A percentile compares a stretch with the other conserved stretches of the same genome.
Evolutionary conservation across 2,329 filamentous ascomycete genomes (phyloP).

Genomic region (Macrophomina pseudophaseolina): DNA sequence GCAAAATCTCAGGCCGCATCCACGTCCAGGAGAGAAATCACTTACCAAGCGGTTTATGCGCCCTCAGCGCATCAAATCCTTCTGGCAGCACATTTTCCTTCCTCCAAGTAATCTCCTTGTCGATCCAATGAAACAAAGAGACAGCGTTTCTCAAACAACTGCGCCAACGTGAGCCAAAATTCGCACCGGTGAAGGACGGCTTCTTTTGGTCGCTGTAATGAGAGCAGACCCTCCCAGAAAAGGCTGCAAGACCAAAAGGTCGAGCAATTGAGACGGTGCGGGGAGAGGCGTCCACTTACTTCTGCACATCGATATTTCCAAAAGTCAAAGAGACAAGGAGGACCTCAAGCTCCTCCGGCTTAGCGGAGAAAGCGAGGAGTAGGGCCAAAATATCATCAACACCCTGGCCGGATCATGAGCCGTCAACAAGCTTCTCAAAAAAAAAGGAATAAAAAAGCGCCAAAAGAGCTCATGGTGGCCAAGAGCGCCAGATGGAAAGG

Average conservation of each 20-base stretch:
- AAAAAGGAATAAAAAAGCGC: too few species aligned
- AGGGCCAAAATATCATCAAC: constrained; percentile 92
- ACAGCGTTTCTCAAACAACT: constrained; percentile 89
- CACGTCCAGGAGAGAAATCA: background rate
- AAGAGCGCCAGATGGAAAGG: background rate
- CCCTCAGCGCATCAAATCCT: constrained; percentile 74
- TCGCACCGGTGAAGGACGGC: background rate
- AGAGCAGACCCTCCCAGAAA: background rate
- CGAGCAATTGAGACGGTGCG: background rate
- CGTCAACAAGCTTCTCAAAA: background rate
- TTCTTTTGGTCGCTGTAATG: background rate
- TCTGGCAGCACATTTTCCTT: constrained; percentile 67
- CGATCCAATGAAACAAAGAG: constrained; percentile 87
- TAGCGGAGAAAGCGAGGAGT: constrained; percentile 81
- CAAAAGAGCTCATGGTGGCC: background rate
- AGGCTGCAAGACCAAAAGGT: background rate
- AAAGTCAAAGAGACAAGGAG: constrained; percentile 87
- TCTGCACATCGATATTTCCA: constrained; percentile 88
- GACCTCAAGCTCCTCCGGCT: constrained; percentile 83
- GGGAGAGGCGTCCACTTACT: constrained; percentile 54
- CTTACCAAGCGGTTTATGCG: constrained; percentile 70
- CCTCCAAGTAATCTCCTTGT: constrained; percentile 87
- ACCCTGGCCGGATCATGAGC: constrained; percentile 54
- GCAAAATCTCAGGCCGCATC: background rate
- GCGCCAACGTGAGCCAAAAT: background rate